Percentiles rank a stretch among this genome's conserved stretches.
phyloP scores from a whole-genome alignment of 305 asterid genomes.

The Ilex paraguariensis region DNA sequence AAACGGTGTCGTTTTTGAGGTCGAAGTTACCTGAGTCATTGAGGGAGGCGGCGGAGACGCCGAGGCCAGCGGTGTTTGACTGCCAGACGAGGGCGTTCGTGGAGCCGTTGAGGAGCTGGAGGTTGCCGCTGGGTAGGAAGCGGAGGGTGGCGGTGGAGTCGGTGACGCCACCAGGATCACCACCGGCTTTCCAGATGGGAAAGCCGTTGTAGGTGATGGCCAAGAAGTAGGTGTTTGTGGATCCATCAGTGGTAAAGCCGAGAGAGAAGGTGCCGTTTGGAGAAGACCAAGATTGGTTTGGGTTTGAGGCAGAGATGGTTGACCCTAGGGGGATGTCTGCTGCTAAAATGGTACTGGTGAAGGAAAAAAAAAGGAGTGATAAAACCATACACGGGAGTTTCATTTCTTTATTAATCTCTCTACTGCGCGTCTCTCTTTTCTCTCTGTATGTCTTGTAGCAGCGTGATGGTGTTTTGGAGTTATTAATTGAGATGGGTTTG shows the following conservation, averaged over 20 bases:
- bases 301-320: slow-evolving; percentile 2
- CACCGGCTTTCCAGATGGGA: slow-evolving; percentile 1
- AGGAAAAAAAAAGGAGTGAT: background rate
- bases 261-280: background rate
- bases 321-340: background rate
- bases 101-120: slow-evolving; percentile 46
- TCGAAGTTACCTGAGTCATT: slow-evolving; percentile 62
- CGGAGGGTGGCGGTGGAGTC: slow-evolving; percentile 52
- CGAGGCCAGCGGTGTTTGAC: slow-evolving; percentile 50
- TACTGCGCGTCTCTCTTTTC: no score
- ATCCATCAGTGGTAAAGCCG: slow-evolving; percentile 14
- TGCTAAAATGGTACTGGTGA: background rate
- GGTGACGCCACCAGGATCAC: slow-evolving; percentile 35
- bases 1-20: slow-evolving; percentile 34
- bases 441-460: no score
- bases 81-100: slow-evolving; percentile 42
- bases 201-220: slow-evolving; percentile 1
- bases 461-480: no score
- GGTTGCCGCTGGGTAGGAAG: slow-evolving; percentile 51
- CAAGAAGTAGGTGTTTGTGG: background rate
- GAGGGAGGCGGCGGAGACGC: slow-evolving; percentile 46
- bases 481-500: no score
- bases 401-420: background rate
- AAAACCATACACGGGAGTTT: background rate
- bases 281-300: background rate